Conservation (phyloP, 352 stramenopile species). For the Phytophthora macrochlamydospora region DNA sequence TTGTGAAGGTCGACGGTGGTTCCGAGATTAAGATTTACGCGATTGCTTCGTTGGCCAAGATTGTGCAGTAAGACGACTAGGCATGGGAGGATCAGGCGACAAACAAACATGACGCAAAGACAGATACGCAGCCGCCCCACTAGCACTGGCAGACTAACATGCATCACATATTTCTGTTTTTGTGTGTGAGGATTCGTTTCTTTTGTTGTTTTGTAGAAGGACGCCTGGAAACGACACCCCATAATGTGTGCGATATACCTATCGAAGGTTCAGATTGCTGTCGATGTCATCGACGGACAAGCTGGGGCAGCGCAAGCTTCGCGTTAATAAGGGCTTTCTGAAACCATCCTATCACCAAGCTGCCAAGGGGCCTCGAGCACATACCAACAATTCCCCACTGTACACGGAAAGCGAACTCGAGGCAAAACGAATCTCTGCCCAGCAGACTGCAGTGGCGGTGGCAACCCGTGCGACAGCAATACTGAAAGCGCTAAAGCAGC, state of each 20-base stretch:
- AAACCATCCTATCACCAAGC: constrained; percentile 10
- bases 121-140: constrained; percentile 25
- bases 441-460: constrained; percentile 42
- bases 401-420: constrained; percentile 34
- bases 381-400: constrained; percentile 41
- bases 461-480: constrained; percentile 55
- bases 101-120: constrained; percentile 20
- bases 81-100: constrained; percentile 27
- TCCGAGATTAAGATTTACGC: constrained; percentile 92
- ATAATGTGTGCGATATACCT: constrained; percentile 1
- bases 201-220: constrained; percentile 21
- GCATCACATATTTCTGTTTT: constrained; percentile 23
- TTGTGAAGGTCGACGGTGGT: constrained; percentile 88
- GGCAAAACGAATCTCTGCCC: constrained; percentile 39
- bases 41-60: constrained; percentile 81
- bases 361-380: constrained; percentile 1
- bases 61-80: constrained; percentile 70
- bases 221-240: constrained; percentile 25
- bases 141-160: constrained; percentile 36
- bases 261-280: constrained; percentile 9
- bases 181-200: constrained; percentile 6
- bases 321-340: constrained; percentile 1
- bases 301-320: constrained; percentile 6
- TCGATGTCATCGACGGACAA: constrained; percentile 15
- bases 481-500: constrained; percentile 43